Evolutionary conservation across 768 basidiomycete genomes (phyloP).

Genomic region (Mycena kentingensis): DNA sequence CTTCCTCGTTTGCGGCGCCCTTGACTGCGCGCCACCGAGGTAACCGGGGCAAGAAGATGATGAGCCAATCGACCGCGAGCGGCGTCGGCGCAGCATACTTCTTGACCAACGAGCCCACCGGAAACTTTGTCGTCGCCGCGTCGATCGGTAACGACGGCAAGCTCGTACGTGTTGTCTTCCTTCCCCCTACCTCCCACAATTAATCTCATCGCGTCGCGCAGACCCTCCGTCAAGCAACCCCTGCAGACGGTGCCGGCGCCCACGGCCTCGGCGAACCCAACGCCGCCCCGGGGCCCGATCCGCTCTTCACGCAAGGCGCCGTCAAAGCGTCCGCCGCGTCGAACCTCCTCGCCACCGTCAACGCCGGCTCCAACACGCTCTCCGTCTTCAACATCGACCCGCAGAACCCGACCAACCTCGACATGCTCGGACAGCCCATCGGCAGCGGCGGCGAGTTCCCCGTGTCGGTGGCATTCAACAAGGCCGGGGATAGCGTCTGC

Average conservation of each 20-base stretch:
- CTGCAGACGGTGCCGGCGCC: constrained; percentile 37
- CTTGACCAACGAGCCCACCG: constrained; percentile 50
- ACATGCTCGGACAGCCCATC: constrained; percentile 46
- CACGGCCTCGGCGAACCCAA: no score
- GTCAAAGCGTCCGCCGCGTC: constrained; percentile 38
- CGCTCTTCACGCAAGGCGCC: constrained; percentile 44
- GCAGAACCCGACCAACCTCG: constrained; percentile 42
- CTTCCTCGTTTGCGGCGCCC: constrained; percentile 17
- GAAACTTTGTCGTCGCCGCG: constrained; percentile 47
- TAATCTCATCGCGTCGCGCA: constrained; percentile 6
- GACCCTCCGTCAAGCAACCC: constrained; percentile 33
- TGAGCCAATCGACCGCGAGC: constrained; percentile 5
- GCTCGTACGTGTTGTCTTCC: constrained; percentile 31
- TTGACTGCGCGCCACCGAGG: constrained; percentile 6
- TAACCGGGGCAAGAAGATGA: constrained; percentile 15
- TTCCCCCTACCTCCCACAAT: neutral
- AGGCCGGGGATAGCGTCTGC: constrained; percentile 36
- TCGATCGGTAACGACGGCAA: constrained; percentile 45
- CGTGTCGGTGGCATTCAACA: constrained; percentile 43
- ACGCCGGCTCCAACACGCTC: constrained; percentile 52
- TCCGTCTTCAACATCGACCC: constrained; percentile 45
- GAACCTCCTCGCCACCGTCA: constrained; percentile 37
- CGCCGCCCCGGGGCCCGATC: constrained; percentile 37
- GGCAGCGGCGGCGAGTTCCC: constrained; percentile 53
- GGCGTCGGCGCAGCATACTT: constrained; percentile 37